Evolutionary conservation across 1,139 yeast genomes (phyloP), one percentile per base, ranked within the genome.

Genomic region (Blastobotrys malaysiensis): DNA sequence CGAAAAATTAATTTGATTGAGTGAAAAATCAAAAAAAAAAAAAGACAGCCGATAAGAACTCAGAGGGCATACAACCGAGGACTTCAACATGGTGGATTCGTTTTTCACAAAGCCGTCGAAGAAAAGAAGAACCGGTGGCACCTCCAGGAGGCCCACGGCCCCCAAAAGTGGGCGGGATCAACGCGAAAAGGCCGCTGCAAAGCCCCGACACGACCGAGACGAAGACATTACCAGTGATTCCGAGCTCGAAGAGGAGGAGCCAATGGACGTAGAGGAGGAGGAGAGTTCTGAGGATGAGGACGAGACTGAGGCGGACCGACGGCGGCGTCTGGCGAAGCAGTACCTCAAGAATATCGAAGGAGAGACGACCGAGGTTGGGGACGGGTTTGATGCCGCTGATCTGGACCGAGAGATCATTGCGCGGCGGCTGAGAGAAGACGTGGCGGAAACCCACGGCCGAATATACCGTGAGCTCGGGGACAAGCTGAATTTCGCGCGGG

Each of bases 261-360:
- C 22, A 26, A 60, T 57, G 16, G 58, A 56, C 27, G 61, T 59
- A n/a, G 65, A 59, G 3, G 67, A 55, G 18, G 64, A 55, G 7
- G 65, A 57, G 16, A 66, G 63, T 47, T 60, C 57, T 16, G 67
- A 76, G 75, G 52, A 82, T 61, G 82, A 76, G 22, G 78, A 77
- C 26, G 99, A 93, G 69, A 83, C 82, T 52, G 95, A 91, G 19
- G 95, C 97, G 0, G 99, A 93, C 65, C 91, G 89, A 70, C 82
- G 99, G 72, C 82, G 98, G 73, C 77, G 98, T 65, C 76, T 93
- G 60, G 99, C 99, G 19, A 90, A 90, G 69, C 95, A 91, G 69
- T 93, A 93, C 70, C 75, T 93, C 61, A 93, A 87, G 48, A 88
- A 88, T 65, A 73, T 93, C 64, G 83, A 86, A 66, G 71, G 73